Evolutionary conservation across 371 early-diverging fungal species (phyloP).

Genomic region (Syncephalastrum sp.): DNA sequence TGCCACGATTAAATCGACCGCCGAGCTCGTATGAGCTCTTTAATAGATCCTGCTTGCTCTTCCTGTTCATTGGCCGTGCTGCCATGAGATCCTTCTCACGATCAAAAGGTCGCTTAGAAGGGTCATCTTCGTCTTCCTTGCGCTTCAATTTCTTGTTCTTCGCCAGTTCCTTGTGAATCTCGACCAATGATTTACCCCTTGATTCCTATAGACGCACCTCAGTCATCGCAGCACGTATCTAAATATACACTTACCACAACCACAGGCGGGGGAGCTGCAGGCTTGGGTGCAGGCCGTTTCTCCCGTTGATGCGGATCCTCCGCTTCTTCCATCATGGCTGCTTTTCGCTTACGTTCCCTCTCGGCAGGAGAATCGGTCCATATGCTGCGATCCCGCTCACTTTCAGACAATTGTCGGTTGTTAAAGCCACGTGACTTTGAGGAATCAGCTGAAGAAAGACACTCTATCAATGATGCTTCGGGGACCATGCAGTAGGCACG

Average conservation of each 20-base stretch:
- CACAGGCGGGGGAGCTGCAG: too few relatives aligned
- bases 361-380: conserved; percentile 71
- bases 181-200: conserved; percentile 37
- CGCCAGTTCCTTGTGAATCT: conserved; percentile 39
- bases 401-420: conserved; percentile 18
- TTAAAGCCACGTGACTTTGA: conserved; percentile 35
- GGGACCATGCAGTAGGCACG: background rate
- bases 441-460: conserved; percentile 19
- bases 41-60: conserved; percentile 48
- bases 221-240: background rate
- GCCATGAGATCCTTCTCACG: conserved; percentile 57
- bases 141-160: conserved; percentile 17
- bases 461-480: background rate
- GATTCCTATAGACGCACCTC: too few relatives aligned
- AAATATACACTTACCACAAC: background rate
- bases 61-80: conserved; percentile 38
- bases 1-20: conserved; percentile 30
- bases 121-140: conserved; percentile 47
- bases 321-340: conserved; percentile 6
- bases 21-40: conserved; percentile 43
- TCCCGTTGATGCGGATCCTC: background rate
- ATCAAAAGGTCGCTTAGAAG: conserved; percentile 50
- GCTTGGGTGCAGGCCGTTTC: too few relatives aligned
- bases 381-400: conserved; percentile 41
- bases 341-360: conserved; percentile 30